Conservation (phyloP, 73 alveolate species). For the Loxodes magnus region DNA sequence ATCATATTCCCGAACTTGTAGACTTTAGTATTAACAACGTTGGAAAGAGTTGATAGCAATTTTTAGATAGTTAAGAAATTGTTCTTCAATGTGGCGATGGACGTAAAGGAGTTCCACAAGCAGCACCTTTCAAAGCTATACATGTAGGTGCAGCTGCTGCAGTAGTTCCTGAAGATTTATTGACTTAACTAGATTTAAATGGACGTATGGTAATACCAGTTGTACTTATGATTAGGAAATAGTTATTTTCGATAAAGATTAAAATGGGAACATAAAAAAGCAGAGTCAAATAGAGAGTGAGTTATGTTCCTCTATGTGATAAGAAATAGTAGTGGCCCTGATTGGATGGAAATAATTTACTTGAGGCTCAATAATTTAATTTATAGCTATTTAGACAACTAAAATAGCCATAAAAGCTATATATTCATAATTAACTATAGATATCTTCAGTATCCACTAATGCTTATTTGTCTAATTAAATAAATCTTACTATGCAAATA, state of each 20-base stretch:
- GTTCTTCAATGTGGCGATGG: conserved; percentile 59
- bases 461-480: too few relatives aligned
- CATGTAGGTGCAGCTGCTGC: conserved; percentile 94
- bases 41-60: conserved; percentile 1
- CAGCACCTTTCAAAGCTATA: conserved; percentile 82
- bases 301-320: conserved; percentile 56
- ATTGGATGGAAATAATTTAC: too few relatives aligned
- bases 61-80: neutral
- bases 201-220: conserved; percentile 84
- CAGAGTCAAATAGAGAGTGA: conserved; percentile 35
- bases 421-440: too few relatives aligned
- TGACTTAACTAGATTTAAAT: conserved; percentile 54
- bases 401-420: too few relatives aligned
- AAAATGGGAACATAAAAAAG: conserved; percentile 31
- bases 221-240: conserved; percentile 47
- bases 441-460: too few relatives aligned
- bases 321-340: too few relatives aligned
- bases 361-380: too few relatives aligned
- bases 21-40: conserved; percentile 14
- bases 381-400: too few relatives aligned
- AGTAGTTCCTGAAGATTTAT: conserved; percentile 44
- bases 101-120: conserved; percentile 50
- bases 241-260: conserved; percentile 36
- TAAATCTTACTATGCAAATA: too few relatives aligned
- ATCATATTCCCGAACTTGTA: conserved; percentile 51